Percentiles rank a stretch among this genome's conserved stretches.
These are phyloP conservation scores for Microcyclospora tardicrescens DNA, from an alignment of 2,329 filamentous ascomycete genomes.

Conservation along the genomic window DNA sequence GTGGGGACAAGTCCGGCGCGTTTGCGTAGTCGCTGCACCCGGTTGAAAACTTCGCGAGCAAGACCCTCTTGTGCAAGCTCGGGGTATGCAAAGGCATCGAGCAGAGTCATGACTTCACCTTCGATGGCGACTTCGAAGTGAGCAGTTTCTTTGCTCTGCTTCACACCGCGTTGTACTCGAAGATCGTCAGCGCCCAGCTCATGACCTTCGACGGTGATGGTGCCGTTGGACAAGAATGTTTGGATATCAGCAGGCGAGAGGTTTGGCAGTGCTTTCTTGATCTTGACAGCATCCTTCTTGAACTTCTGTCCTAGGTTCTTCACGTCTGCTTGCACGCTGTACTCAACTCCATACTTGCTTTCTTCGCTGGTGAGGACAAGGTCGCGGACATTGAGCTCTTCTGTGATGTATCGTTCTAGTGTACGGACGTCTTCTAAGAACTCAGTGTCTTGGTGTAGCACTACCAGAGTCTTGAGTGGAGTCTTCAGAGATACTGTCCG, in stretches of 20 bases:
- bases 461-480: constrained; percentile 75
- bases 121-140: constrained; percentile 79
- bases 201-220: constrained; percentile 76
- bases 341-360: constrained; percentile 80
- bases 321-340: constrained; percentile 84
- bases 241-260: constrained; percentile 73
- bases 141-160: constrained; percentile 56
- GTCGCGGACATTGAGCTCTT: constrained; percentile 84
- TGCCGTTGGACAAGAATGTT: constrained; percentile 57
- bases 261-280: constrained; percentile 76
- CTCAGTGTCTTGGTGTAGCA: constrained; percentile 70
- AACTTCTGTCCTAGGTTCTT: constrained; percentile 91
- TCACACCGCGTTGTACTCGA: constrained; percentile 65
- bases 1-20: constrained; percentile 82
- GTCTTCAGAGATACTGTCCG: constrained; percentile 78
- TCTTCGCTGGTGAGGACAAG: constrained; percentile 77
- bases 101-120: constrained; percentile 76
- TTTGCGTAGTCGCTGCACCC: constrained; percentile 85
- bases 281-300: constrained; percentile 83
- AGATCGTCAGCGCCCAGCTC: constrained; percentile 70
- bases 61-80: constrained; percentile 81
- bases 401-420: constrained; percentile 74
- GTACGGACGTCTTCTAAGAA: constrained; percentile 81
- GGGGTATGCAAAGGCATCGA: constrained; percentile 71
- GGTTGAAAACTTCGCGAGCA: constrained; percentile 82